These are phyloP conservation scores for Eimeria sp. DNA, from an alignment of 169 alveolate species.

Conservation along the genomic window DNA sequence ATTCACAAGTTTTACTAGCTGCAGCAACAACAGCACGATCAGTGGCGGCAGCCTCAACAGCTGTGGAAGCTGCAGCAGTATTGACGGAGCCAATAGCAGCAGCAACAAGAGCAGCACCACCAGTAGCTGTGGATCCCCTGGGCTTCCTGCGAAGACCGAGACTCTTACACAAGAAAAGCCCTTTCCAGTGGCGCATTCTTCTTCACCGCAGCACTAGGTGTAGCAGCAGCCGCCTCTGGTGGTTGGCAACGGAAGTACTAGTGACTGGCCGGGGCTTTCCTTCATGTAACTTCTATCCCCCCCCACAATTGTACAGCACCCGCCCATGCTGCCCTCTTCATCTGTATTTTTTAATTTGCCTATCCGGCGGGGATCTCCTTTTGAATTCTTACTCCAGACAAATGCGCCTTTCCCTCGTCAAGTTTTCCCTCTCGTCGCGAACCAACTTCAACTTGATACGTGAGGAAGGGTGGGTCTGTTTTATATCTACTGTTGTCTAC, in stretches of 20 bases:
- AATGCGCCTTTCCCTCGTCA: neutral
- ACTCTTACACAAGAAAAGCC: neutral
- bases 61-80: conserved; percentile 22
- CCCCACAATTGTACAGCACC: conserved; percentile 6
- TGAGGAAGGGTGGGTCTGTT: neutral
- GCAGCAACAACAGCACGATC: conserved; percentile 43
- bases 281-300: neutral
- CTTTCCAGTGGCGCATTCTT: neutral
- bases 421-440: neutral
- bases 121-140: conserved; percentile 5
- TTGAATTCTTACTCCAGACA: neutral
- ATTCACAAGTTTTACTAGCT: neutral
- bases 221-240: neutral
- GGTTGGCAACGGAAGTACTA: neutral
- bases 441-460: neutral
- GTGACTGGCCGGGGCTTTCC: neutral
- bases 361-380: neutral
- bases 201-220: conserved; percentile 6
- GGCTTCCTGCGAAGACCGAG: neutral
- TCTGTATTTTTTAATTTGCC: neutral
- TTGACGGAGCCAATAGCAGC: conserved; percentile 3
- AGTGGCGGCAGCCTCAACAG: conserved; percentile 3
- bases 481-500: neutral
- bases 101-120: conserved; percentile 3
- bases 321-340: neutral